These are phyloP conservation scores for Tolypocladium capitatum DNA, from an alignment of 2,329 filamentous ascomycete genomes.

Conservation along the genomic window DNA sequence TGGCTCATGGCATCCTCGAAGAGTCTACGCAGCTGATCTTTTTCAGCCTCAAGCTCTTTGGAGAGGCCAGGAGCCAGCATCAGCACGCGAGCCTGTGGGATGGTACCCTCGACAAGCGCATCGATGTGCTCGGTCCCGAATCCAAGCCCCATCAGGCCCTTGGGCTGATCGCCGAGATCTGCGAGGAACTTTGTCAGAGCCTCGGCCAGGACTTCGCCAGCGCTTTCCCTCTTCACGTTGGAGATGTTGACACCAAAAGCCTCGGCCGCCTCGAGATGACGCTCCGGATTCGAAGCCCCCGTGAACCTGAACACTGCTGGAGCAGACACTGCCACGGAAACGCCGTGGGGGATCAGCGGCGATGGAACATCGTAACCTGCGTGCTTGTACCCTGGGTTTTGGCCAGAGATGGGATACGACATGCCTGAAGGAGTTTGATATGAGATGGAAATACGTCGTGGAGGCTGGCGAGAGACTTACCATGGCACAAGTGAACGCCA, in stretches of 20 bases:
- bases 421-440: constrained; percentile 44
- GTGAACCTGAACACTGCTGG: constrained; percentile 94
- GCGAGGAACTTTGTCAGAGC: constrained; percentile 71
- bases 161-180: constrained; percentile 78
- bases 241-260: constrained; percentile 81
- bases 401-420: constrained; percentile 93
- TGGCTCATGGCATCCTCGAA: constrained; percentile 48
- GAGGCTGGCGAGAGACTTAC: constrained; percentile 19
- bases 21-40: constrained; percentile 54
- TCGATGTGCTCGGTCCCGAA: constrained; percentile 68
- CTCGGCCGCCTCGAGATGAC: constrained; percentile 81
- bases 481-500: constrained; percentile 69
- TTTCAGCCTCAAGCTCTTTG: constrained; percentile 54
- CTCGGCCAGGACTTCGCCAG: constrained; percentile 76
- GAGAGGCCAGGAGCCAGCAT: constrained; percentile 79
- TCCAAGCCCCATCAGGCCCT: constrained; percentile 70
- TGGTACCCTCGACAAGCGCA: constrained; percentile 78
- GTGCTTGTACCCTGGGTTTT: constrained; percentile 84
- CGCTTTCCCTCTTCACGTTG: constrained; percentile 77
- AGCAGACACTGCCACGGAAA: constrained; percentile 85
- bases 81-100: constrained; percentile 81
- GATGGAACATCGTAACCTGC: constrained; percentile 65
- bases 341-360: constrained; percentile 87
- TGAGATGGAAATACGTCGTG: background rate
- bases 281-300: constrained; percentile 77